phyloP scores from a whole-genome alignment of 2,329 filamentous ascomycete genomes.

The Alternaria arbusti region DNA sequence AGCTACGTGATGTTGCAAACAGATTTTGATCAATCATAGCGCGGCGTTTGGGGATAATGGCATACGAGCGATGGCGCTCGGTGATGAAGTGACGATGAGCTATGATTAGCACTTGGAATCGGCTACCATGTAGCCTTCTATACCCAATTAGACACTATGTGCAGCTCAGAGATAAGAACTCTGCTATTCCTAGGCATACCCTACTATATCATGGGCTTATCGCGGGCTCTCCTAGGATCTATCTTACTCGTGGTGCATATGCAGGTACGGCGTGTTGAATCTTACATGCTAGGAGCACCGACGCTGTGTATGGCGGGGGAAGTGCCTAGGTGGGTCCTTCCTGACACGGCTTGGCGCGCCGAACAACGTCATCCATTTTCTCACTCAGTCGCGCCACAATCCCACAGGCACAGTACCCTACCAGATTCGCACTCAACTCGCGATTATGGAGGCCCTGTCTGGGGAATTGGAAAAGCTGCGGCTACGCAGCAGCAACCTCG shows the following conservation, averaged over 20 bases:
- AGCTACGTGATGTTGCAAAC: conserved; percentile 2
- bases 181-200: background rate
- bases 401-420: conserved; percentile 4
- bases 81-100: background rate
- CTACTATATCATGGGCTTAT: background rate
- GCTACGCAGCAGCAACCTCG: conserved; percentile 44
- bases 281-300: background rate
- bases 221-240: background rate
- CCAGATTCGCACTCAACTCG: conserved; percentile 7
- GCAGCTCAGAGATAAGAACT: background rate
- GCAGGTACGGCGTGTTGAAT: background rate
- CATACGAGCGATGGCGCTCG: background rate
- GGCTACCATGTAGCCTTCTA: background rate
- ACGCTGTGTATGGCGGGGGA: conserved; percentile 1
- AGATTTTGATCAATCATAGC: conserved; percentile 26
- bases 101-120: background rate
- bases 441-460: conserved; percentile 50
- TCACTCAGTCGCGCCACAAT: conserved; percentile 14
- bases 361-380: conserved; percentile 30
- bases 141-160: background rate
- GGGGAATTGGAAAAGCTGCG: conserved; percentile 61
- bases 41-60: conserved; percentile 24
- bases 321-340: conserved; percentile 10
- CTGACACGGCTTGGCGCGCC: conserved; percentile 16
- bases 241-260: background rate